Evolutionary conservation across 225 moss, liverwort and hornwort species (phyloP).

Genomic region (Lunularia cruciata): DNA sequence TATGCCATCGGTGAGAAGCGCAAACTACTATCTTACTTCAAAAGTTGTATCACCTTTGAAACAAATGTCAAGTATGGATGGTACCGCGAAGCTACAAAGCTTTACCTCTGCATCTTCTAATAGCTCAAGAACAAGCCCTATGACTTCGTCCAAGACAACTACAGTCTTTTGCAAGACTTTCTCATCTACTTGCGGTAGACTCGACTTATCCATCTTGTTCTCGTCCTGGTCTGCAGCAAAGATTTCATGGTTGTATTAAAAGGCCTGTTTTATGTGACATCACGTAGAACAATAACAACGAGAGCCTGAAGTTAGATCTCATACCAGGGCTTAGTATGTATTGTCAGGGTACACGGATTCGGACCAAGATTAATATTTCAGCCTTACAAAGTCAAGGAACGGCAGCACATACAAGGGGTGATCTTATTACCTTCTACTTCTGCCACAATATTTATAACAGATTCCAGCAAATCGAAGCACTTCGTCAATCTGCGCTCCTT

Average conservation of each 20-base stretch:
- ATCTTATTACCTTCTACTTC: constrained; percentile 61
- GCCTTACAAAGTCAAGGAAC: background rate
- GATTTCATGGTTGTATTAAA: background rate
- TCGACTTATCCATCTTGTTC: constrained; percentile 27
- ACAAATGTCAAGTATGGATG: background rate
- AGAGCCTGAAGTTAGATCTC: background rate
- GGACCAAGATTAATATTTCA: too few relatives aligned
- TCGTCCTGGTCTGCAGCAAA: constrained; percentile 47
- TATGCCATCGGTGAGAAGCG: too few relatives aligned
- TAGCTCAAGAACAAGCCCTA: constrained; percentile 73
- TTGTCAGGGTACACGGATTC: too few relatives aligned
- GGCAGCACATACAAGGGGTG: background rate
- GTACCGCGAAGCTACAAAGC: background rate
- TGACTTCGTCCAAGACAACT: constrained; percentile 68
- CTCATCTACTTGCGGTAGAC: constrained; percentile 21
- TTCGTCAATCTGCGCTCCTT: constrained; percentile 77
- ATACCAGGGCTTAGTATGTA: background rate
- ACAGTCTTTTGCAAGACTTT: constrained; percentile 55
- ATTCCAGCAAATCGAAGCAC: constrained; percentile 72
- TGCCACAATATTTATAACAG: constrained; percentile 60
- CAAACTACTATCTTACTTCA: too few relatives aligned
- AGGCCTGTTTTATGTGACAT: too few relatives aligned
- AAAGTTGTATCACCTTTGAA: too few relatives aligned
- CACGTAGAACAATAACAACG: background rate
- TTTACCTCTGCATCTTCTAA: constrained; percentile 84